Base-by-base conservation (phyloP, 306 rosid species). In the Dalbergia cochinchinensis region DNA sequence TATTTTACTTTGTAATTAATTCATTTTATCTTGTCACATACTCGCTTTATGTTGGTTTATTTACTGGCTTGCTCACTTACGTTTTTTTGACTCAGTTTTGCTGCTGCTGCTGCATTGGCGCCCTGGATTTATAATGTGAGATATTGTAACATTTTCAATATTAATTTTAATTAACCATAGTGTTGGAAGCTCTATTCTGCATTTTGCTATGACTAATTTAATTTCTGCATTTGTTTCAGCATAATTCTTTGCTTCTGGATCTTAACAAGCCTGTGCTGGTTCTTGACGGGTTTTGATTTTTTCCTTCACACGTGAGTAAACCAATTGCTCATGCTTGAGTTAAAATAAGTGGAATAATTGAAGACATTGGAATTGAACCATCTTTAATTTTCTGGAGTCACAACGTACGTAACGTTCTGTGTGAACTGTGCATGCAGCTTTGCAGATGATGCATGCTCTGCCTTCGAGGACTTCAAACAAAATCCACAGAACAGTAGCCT, bases 91-190 rank as follows among this genome's bases (percentile, higher is more conserved):
- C 33, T 83, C 89, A 90, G 94, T 86, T 78, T 65, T 87, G 59
- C 78, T 86, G 76, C 80, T 86, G 51, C 61, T 86, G 57, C 61
- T 87, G 77, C 85, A 89, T 76, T 92, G 94, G 94, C 89, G 93
- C 44, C 93, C 94, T 7, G 93, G 93, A 73, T 88, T 90, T 57
- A 78, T 89, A 41, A 83, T 77, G 97, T 92, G 81, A 89, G 93
- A 34, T 16, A 22, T 1, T 15, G 35, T 37, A 14, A 2, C 48
- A 57, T 39, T 74, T 63, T 37, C 12, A 14, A 45, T 8, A 57
- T 20, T 33, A 11, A 11, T 58, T 13, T 26, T 26, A 50, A 8
- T 15, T 14, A 63, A 65, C 9, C 22, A 16, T 45, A 19, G 20
- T 33, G 22, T 26, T 35, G 7, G 33, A 11, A 55, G 70, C 5